These are phyloP conservation scores for Scheffersomyces spartinae DNA, from an alignment of 805 yeast genomes.

Conservation along the genomic window DNA sequence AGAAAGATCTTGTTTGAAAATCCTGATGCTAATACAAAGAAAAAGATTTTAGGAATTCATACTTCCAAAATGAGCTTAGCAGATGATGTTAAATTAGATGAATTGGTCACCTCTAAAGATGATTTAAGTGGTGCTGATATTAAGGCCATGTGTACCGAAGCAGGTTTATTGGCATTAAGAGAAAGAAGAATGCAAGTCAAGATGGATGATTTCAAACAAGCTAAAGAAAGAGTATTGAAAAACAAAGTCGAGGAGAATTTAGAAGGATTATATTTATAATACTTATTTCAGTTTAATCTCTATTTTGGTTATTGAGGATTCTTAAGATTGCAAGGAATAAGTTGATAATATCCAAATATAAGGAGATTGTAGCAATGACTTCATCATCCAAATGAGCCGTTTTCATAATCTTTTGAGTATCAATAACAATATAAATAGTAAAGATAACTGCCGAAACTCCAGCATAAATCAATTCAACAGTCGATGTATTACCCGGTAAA, in stretches of 20 bases:
- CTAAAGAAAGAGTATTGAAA: constrained; percentile 91
- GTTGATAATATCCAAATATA: constrained; percentile 76
- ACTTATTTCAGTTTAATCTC: too few species aligned
- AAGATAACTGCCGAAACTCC: constrained; percentile 67
- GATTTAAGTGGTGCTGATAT: constrained; percentile 96
- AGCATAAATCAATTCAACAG: constrained; percentile 56
- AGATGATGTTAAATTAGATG: constrained; percentile 80
- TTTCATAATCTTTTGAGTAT: constrained; percentile 72
- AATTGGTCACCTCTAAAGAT: constrained; percentile 80
- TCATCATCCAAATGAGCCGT: constrained; percentile 75
- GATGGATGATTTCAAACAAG: constrained; percentile 84
- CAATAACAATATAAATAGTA: constrained; percentile 61
- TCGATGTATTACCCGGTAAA: constrained; percentile 41
- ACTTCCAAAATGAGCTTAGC: constrained; percentile 88
- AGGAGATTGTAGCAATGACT: constrained; percentile 63
- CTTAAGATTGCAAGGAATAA: constrained; percentile 68
- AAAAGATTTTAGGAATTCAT: constrained; percentile 85
- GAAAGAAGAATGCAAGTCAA: constrained; percentile 97
- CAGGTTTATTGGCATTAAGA: constrained; percentile 88
- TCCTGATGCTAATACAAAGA: constrained; percentile 86
- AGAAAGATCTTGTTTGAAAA: constrained; percentile 92
- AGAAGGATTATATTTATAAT: constrained; percentile 84
- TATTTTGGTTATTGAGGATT: constrained; percentile 37
- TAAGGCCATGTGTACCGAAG: constrained; percentile 95
- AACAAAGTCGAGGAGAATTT: constrained; percentile 93